Conservation (phyloP, 352 stramenopile genomes). For the Thalassiosira sp. region DNA sequence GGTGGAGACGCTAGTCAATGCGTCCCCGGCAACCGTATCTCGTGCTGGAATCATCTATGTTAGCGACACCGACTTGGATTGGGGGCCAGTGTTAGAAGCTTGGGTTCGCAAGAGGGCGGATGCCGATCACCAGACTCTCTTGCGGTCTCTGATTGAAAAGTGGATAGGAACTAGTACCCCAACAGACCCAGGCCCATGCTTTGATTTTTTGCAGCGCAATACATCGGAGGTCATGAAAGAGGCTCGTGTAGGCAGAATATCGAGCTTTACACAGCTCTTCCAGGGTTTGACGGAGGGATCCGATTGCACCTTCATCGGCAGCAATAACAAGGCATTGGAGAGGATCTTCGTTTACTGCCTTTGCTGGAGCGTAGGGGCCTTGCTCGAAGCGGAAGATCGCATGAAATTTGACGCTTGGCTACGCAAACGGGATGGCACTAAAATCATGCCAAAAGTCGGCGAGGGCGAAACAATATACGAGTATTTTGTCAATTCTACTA, state of each 20-base stretch:
- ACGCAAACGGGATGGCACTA: slow-evolving; percentile 87
- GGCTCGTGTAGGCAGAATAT: slow-evolving; percentile 89
- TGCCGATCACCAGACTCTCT: slow-evolving; percentile 86
- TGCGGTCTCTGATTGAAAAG: slow-evolving; percentile 92
- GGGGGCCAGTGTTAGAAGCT: slow-evolving; percentile 93
- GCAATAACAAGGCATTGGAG: slow-evolving; percentile 82
- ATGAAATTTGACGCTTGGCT: slow-evolving; percentile 96
- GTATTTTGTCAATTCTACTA: slow-evolving; percentile 90
- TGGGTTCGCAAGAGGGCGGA: slow-evolving; percentile 93
- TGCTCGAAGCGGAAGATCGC: slow-evolving; percentile 95
- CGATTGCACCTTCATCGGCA: slow-evolving; percentile 39
- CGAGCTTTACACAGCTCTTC: slow-evolving; percentile 87
- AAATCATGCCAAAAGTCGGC: slow-evolving; percentile 86
- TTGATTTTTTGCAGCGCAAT: slow-evolving; percentile 94
- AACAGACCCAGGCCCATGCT: slow-evolving; percentile 92
- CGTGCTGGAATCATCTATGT: slow-evolving; percentile 98
- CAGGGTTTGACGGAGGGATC: slow-evolving; percentile 79
- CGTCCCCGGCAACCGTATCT: slow-evolving; percentile 95
- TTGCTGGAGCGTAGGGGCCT: slow-evolving; percentile 93
- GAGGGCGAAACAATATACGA: slow-evolving; percentile 89
- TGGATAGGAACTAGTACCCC: slow-evolving; percentile 95
- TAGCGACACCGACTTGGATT: slow-evolving; percentile 96
- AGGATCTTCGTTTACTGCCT: slow-evolving; percentile 96
- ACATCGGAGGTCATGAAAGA: slow-evolving; percentile 92
- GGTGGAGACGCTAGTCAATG: slow-evolving; percentile 96